Percentiles rank a stretch among this genome's conserved stretches.
Evolutionary conservation across 176 grass and related monocot genomes (phyloP).

Genomic region (Alopecurus myosuroides): DNA sequence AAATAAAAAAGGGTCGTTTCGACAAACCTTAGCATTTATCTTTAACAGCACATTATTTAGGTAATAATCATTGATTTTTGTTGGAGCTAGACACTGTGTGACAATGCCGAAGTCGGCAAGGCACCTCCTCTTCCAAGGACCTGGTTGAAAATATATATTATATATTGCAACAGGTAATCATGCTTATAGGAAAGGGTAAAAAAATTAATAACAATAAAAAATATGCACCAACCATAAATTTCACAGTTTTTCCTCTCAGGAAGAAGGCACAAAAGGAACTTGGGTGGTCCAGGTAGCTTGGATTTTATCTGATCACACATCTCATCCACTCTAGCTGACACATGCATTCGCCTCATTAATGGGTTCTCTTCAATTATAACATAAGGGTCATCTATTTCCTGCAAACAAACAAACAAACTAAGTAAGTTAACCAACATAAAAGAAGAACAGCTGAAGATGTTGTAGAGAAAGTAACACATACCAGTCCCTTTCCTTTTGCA

Average conservation of each 20-base stretch:
- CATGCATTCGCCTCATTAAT: conserved; percentile 36
- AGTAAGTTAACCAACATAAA: neutral
- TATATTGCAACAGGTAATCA: neutral
- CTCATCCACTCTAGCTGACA: conserved; percentile 54
- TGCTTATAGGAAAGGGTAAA: neutral
- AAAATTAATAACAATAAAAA: neutral
- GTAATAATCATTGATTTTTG: conserved; percentile 78
- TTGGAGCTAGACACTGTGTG: conserved; percentile 79
- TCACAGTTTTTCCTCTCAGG: conserved; percentile 90
- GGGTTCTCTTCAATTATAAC: conserved; percentile 61
- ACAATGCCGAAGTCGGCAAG: conserved; percentile 89
- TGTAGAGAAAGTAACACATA: conserved; percentile 37
- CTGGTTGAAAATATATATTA: conserved; percentile 32
- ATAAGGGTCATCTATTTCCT: conserved; percentile 58
- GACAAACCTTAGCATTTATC: conserved; percentile 90
- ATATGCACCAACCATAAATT: conserved; percentile 66
- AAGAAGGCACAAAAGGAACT: conserved; percentile 76
- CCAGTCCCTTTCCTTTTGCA: conserved; percentile 57
- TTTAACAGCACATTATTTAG: conserved; percentile 78
- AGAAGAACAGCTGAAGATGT: neutral
- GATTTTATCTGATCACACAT: conserved; percentile 71
- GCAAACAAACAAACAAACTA: neutral
- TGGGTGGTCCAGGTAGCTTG: conserved; percentile 59
- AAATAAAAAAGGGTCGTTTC: neutral
- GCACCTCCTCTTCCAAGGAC: conserved; percentile 92